phyloP scores from a whole-genome alignment of 169 alveolate genomes.

The Plasmodium coatneyi region DNA sequence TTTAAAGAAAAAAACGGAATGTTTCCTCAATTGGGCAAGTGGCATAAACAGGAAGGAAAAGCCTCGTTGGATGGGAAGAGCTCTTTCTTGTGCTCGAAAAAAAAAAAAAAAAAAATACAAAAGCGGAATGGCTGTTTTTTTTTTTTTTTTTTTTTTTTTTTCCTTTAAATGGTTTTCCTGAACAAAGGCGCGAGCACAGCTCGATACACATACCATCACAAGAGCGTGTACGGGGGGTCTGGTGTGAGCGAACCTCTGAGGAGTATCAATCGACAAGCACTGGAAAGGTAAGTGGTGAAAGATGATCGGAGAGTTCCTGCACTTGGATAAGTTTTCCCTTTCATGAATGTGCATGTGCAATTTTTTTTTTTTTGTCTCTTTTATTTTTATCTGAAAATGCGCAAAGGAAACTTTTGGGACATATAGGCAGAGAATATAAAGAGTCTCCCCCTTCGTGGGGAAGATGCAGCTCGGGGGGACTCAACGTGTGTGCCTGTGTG shows the following conservation, averaged over 20 bases:
- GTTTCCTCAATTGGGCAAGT: neutral
- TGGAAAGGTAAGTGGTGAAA: neutral
- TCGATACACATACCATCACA: neutral
- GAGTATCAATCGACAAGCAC: neutral
- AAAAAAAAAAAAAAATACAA: neutral
- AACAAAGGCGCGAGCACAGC: neutral
- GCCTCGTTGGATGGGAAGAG: neutral
- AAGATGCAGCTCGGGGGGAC: neutral
- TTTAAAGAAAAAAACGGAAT: neutral
- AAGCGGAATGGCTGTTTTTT: neutral
- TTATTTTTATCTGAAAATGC: neutral
- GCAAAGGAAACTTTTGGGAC: neutral
- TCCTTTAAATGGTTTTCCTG: neutral
- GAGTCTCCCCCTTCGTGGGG: neutral
- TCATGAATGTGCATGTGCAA: neutral
- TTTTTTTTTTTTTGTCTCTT: neutral
- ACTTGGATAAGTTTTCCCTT: neutral
- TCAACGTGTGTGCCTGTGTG: neutral
- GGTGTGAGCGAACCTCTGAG: neutral
- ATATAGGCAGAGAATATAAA: neutral
- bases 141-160: too few species aligned
- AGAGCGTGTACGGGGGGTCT: neutral
- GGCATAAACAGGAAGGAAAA: neutral
- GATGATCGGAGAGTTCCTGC: neutral
- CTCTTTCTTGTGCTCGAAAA: neutral